A percentile compares a stretch with the other conserved stretches of the same genome.
Evolutionary conservation across 1,139 yeast species (phyloP).

Genomic region (Candida pseudoviswanathii): DNA sequence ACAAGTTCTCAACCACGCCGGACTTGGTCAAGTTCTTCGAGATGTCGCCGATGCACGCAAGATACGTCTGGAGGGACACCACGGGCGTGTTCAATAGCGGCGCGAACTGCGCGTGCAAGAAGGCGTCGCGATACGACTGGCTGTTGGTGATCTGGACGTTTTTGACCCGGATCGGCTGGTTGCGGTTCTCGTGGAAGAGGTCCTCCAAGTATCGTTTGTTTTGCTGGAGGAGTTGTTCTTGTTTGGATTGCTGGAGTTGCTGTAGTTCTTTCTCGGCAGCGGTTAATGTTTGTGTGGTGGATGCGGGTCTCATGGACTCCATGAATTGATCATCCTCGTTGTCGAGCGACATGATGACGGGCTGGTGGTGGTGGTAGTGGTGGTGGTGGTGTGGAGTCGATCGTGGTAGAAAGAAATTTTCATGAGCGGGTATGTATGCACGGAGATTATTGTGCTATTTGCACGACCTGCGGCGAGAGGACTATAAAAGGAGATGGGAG

Average conservation of each 20-base stretch:
- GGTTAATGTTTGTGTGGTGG: slow-evolving; percentile 13
- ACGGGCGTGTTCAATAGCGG: slow-evolving; percentile 47
- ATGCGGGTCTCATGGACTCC: slow-evolving; percentile 15
- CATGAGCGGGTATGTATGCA: too few relatives aligned
- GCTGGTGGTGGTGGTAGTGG: not conserved
- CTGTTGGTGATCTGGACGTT: slow-evolving; percentile 60
- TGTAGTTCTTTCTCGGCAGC: slow-evolving; percentile 36
- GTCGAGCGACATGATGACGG: slow-evolving; percentile 15
- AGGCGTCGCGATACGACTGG: slow-evolving; percentile 50
- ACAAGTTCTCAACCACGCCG: slow-evolving; percentile 48
- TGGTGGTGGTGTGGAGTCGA: not conserved
- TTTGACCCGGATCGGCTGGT: slow-evolving; percentile 46
- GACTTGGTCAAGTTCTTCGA: slow-evolving; percentile 43
- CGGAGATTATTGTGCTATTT: too few relatives aligned
- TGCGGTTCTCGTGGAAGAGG: slow-evolving; percentile 42
- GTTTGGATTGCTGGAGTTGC: slow-evolving; percentile 31
- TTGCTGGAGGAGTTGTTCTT: slow-evolving; percentile 39
- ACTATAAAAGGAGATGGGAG: too few relatives aligned
- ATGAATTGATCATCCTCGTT: slow-evolving; percentile 20
- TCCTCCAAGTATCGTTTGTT: slow-evolving; percentile 42
- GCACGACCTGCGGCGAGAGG: too few relatives aligned
- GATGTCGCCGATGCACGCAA: slow-evolving; percentile 44
- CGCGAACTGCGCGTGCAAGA: slow-evolving; percentile 54
- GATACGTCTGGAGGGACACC: slow-evolving; percentile 37
- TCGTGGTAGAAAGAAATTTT: too few relatives aligned